phyloP scores from a whole-genome alignment of 1,284 basidiomycete species.

The Ceratobasidium sp. region DNA sequence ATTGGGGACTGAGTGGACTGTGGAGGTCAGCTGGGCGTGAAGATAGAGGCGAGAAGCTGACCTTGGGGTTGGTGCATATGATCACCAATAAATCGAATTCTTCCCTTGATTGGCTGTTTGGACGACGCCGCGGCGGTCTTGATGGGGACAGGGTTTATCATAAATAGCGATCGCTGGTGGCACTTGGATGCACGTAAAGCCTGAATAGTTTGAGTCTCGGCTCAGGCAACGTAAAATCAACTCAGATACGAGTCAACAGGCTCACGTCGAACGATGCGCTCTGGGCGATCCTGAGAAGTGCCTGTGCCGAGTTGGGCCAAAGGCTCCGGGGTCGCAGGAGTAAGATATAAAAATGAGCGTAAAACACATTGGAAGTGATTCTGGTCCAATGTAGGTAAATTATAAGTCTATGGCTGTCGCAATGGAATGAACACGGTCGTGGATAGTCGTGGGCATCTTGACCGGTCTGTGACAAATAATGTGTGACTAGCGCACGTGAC shows the following conservation, averaged over 20 bases:
- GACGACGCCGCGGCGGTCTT: slow-evolving; percentile 82
- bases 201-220: slow-evolving; percentile 75
- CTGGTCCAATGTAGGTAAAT: slow-evolving; percentile 7
- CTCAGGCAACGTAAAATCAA: slow-evolving; percentile 51
- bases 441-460: too few species aligned
- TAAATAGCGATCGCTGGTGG: slow-evolving; percentile 90
- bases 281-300: slow-evolving; percentile 78
- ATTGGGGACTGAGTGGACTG: too few species aligned
- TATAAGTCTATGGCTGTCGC: slow-evolving; percentile 17
- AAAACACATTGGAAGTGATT: slow-evolving; percentile 70
- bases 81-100: slow-evolving; percentile 90
- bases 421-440: slow-evolving; percentile 1
- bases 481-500: slow-evolving; percentile 21
- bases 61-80: slow-evolving; percentile 94
- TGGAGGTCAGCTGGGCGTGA: too few species aligned
- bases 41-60: too few species aligned
- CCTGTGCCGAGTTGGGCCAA: slow-evolving; percentile 71
- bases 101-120: slow-evolving; percentile 73
- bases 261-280: slow-evolving; percentile 79
- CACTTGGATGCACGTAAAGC: slow-evolving; percentile 78
- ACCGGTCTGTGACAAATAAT: not conserved
- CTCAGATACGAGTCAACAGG: slow-evolving; percentile 41
- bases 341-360: slow-evolving; percentile 79
- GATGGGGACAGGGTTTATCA: slow-evolving; percentile 86
- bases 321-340: slow-evolving; percentile 66